Base-by-base conservation (phyloP, 108 stramenopile genomes). In the Nitzschia sp. region DNA sequence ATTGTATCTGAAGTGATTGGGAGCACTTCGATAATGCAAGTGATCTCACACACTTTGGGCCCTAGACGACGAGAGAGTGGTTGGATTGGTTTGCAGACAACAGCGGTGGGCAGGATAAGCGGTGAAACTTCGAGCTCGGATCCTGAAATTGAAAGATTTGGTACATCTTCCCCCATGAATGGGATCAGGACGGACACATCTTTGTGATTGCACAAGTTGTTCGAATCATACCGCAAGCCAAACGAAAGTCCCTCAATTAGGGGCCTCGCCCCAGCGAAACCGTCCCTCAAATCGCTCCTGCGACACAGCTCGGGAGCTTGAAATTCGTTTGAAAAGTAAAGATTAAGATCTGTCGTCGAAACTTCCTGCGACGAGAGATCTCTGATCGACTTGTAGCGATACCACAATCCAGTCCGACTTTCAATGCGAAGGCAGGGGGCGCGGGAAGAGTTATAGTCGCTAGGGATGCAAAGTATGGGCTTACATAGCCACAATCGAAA, bases 171-270 rank as follows among this genome's bases (percentile, higher is more conserved):
- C 15, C 75, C 76, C 42, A 29, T 48, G 42, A 85, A 80, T 6
- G 91, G 88, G 21, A 88, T 74, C 30, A 75, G 45, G 0, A 86
- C 46, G 13, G 83, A 57, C 56, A 83, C 74, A 58, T 87, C 85
- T 30, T 70, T 72, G 62, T 85, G 85, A 32, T 89, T 84, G n/a
- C 62, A 64, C 2, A 38, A 38, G 53, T 69, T 75, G 63, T 87
- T 86, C 57, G 46, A 85, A 49, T 89, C 86, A 61, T 86, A 74
- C 21, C 78, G 75, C 4, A 92, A 46, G 2, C 84, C 88, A 65
- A 92, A 85, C 2, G 91, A 90, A 51, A 95, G 62, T 1, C 81
- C 86, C 51, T 95, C 89, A 26, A 95, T 54, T 9, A 94, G 66
- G 0, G 67, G 75, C 13, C 61, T 32, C 2, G 56, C 26, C 29